phyloP scores from a whole-genome alignment of 1,284 basidiomycete species.

The Cutaneotrichosporon cyanovorans region DNA sequence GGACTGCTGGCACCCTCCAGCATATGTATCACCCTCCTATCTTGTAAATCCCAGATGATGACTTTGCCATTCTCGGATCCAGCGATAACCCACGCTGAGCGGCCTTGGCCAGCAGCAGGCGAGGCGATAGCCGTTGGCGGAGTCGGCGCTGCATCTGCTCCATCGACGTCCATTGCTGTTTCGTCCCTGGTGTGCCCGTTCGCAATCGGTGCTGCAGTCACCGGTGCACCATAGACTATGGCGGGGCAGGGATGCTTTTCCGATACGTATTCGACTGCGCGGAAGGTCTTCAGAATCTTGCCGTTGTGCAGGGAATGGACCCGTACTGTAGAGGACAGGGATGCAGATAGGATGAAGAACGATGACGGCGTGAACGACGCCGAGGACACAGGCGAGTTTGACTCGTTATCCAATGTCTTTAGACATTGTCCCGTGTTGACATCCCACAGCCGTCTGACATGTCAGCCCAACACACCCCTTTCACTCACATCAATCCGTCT shows the following conservation, averaged over 20 bases:
- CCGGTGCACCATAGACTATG: constrained; percentile 20
- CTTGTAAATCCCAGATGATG: constrained; percentile 86
- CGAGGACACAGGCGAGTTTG: constrained; percentile 74
- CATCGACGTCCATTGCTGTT: constrained; percentile 7
- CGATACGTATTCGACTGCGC: constrained; percentile 23
- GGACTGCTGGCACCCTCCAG: constrained; percentile 52
- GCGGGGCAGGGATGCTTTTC: constrained; percentile 33
- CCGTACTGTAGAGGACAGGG: constrained; percentile 85
- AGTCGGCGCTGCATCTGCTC: not conserved
- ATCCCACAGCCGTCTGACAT: constrained; percentile 87
- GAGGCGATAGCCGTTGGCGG: not conserved
- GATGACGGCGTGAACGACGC: constrained; percentile 81
- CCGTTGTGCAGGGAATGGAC: constrained; percentile 92
- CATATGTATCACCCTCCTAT: constrained; percentile 62
- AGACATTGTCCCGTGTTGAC: constrained; percentile 92
- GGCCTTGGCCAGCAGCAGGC: not conserved
- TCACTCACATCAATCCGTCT: constrained; percentile 85
- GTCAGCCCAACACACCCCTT: not conserved
- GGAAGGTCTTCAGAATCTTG: constrained; percentile 80
- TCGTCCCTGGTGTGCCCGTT: constrained; percentile 4
- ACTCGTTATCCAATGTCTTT: constrained; percentile 91
- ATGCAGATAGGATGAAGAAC: constrained; percentile 75
- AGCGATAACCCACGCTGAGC: constrained; percentile 58
- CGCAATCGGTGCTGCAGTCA: not conserved
- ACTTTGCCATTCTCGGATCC: constrained; percentile 86